Evolutionary conservation across 1,284 basidiomycete genomes (phyloP).

Genomic region (Cryptococcus maquisensis): DNA sequence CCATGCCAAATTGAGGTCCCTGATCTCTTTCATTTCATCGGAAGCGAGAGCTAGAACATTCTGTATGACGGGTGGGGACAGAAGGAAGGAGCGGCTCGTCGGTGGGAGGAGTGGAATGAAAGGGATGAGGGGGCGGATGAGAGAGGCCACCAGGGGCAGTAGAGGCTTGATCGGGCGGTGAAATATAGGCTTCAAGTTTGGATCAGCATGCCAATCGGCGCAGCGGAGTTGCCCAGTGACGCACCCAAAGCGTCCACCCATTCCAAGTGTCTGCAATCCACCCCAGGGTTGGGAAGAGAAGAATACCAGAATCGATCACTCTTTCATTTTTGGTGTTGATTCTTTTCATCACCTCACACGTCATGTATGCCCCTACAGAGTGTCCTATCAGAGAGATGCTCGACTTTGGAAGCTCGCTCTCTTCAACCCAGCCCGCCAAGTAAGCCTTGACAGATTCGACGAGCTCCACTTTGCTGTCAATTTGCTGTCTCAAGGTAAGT

Average conservation of each 20-base stretch:
- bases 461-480: conserved; percentile 45
- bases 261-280: conserved; percentile 44
- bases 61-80: conserved; percentile 31
- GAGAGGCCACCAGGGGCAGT: conserved; percentile 25
- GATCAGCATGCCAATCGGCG: not conserved
- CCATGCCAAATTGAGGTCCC: conserved; percentile 39
- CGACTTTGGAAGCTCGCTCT: conserved; percentile 9
- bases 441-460: conserved; percentile 18
- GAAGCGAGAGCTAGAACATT: conserved; percentile 38
- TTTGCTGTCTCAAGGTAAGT: conserved; percentile 32
- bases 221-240: conserved; percentile 1
- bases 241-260: conserved; percentile 39
- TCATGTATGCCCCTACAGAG: conserved; percentile 44
- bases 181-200: conserved; percentile 40
- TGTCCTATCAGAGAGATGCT: conserved; percentile 42
- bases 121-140: conserved; percentile 32
- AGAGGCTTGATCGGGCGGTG: conserved; percentile 27
- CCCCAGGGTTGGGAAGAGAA: conserved; percentile 41
- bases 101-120: conserved; percentile 23
- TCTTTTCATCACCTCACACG: conserved; percentile 34
- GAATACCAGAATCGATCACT: conserved; percentile 23
- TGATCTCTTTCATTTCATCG: conserved; percentile 44
- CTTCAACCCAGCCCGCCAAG: conserved; percentile 28
- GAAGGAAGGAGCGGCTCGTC: conserved; percentile 35
- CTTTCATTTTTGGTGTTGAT: conserved; percentile 9